Evolutionary conservation across 805 yeast species (phyloP).

Genomic region (Ogataea trehaloabstinens): DNA sequence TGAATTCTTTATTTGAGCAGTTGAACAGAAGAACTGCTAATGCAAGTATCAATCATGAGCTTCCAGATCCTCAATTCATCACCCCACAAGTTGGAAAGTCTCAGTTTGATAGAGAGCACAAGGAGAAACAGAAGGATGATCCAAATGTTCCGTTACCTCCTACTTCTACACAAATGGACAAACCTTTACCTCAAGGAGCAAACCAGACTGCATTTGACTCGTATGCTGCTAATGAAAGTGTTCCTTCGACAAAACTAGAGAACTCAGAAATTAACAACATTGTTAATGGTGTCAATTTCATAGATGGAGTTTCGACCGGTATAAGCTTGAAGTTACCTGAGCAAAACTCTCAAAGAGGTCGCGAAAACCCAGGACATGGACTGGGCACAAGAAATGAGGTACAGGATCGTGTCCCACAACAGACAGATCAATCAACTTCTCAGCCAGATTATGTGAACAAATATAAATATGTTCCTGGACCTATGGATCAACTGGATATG

Average conservation of each 20-base stretch:
- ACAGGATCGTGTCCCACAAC: neutral
- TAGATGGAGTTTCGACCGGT: conserved; percentile 35
- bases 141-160: conserved; percentile 14
- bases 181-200: conserved; percentile 2
- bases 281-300: conserved; percentile 33
- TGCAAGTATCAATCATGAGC: conserved; percentile 25
- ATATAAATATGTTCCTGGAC: conserved; percentile 65
- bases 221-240: conserved; percentile 3
- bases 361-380: conserved; percentile 4
- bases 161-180: conserved; percentile 2
- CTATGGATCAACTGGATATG: conserved; percentile 80
- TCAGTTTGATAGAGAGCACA: conserved; percentile 18
- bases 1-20: conserved; percentile 78
- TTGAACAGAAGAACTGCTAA: conserved; percentile 69
- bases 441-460: conserved; percentile 10
- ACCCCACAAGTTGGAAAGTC: conserved; percentile 29
- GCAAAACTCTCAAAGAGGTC: conserved; percentile 5
- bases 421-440: conserved; percentile 5
- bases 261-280: conserved; percentile 22
- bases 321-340: conserved; percentile 25
- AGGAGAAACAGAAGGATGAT: conserved; percentile 7
- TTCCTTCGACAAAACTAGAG: conserved; percentile 13
- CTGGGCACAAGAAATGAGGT: neutral
- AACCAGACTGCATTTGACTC: conserved; percentile 13
- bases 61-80: conserved; percentile 20